These are phyloP conservation scores for Penicillium flavigenum DNA, from an alignment of 495 filamentous ascomycete genomes.

Conservation along the genomic window DNA sequence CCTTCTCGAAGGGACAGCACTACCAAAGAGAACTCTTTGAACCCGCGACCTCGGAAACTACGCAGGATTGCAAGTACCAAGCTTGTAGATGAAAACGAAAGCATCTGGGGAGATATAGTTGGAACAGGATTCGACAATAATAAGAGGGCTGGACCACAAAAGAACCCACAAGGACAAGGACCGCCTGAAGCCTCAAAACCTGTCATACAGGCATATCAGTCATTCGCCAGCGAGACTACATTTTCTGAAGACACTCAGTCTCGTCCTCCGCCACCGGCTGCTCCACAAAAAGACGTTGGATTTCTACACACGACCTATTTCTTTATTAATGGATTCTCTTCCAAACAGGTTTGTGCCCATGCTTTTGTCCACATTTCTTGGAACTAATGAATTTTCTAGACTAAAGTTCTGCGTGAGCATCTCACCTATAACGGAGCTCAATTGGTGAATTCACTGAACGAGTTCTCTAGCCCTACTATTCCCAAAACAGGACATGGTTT, in stretches of 20 bases:
- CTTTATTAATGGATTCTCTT: constrained; percentile 64
- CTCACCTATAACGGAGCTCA: constrained; percentile 54
- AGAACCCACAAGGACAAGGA: constrained; percentile 36
- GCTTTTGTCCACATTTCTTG: constrained; percentile 10
- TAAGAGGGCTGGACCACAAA: constrained; percentile 30
- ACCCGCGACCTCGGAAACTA: constrained; percentile 59
- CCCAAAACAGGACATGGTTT: constrained; percentile 42
- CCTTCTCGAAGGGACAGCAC: constrained; percentile 20
- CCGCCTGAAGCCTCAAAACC: constrained; percentile 19
- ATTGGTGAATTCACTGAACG: constrained; percentile 41
- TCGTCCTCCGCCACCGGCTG: constrained; percentile 20
- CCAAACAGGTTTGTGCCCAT: constrained; percentile 46
- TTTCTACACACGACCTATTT: constrained; percentile 52
- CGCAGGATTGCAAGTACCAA: constrained; percentile 78
- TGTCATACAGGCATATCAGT: constrained; percentile 38
- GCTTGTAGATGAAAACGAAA: constrained; percentile 72
- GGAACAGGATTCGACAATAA: constrained; percentile 46
- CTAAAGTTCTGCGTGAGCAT: constrained; percentile 49
- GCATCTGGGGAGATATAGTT: constrained; percentile 86
- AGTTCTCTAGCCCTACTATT: constrained; percentile 41
- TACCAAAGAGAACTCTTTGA: constrained; percentile 23
- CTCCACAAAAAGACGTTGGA: constrained; percentile 24
- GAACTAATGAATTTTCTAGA: constrained; percentile 30
- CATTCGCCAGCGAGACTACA: constrained; percentile 44
- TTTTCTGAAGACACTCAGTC: constrained; percentile 30